Base-by-base conservation (phyloP, 1,284 basidiomycete species). In the Ganoderma sinense region DNA sequence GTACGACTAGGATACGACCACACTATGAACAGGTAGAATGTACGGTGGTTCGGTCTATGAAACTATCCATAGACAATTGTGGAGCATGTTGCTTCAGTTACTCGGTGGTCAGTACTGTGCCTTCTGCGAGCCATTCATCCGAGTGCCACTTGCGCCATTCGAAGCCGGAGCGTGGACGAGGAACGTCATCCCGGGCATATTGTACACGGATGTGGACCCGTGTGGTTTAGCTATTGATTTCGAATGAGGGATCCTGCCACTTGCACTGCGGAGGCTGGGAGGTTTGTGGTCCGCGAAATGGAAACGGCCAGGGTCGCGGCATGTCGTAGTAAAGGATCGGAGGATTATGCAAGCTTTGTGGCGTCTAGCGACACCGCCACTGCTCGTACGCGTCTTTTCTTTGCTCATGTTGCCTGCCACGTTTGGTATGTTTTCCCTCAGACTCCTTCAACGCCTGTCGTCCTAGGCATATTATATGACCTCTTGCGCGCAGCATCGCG, bases 331-430 rank as follows among this genome's bases (percentile, higher is more conserved):
- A 53, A 53, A 14, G 2, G 45, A 67, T 67, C 66, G 66, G 66
- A 67, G 55, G 60, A 67, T 67, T 67, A 67, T 67, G 59, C 59
- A 67, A 67, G 65, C 64, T n/a, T 61, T n/a, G 59, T 61, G 59
- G 59, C 59, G 59, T 41, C 39, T 61, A 39, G 39, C 7, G 16
- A 61, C 59, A 61, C 59, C 59, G 59, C 59, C 59, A 61, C 59
- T 36, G n/a, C 10, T 51, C 48, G 48, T 51, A n/a, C n/a, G 48
- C 48, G 48, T 53, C 48, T 40, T 29, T 29, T 43, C 39, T 43
- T 43, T 45, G 45, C n/a, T 7, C 20, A 8, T 60, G 14, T 8
- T 23, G 16, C 36, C 39, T n/a, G 36, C n/a, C n/a, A n/a, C 14
- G 39, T 23, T n/a, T 20, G 33, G 33, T 39, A 59, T 59, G 33